These are phyloP conservation scores for Camellia granthamiana DNA, from an alignment of 148 eudicot genomes.

Conservation along the genomic window DNA sequence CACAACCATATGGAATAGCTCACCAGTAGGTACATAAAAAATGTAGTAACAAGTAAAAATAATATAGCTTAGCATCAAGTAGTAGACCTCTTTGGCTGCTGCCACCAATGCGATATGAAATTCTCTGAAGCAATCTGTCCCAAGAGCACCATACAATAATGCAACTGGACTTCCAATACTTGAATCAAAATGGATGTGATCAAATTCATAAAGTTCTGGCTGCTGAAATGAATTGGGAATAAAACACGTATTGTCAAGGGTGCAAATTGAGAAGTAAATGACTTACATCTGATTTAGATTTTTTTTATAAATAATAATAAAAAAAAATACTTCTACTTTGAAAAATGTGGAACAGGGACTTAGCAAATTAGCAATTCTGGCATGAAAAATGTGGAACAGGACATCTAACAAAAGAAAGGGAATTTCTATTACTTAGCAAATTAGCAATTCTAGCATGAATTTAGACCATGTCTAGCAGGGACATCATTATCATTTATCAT, in stretches of 20 bases:
- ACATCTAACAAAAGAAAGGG: too few relatives aligned
- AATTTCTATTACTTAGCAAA: too few relatives aligned
- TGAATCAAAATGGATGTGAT: slow-evolving; percentile 66
- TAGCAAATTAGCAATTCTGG: slow-evolving; percentile 12
- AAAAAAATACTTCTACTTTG: neutral
- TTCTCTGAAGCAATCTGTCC: slow-evolving; percentile 69
- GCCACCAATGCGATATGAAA: slow-evolving; percentile 62
- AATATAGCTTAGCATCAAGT: neutral
- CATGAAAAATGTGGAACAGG: too few relatives aligned
- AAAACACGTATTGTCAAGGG: slow-evolving; percentile 7
- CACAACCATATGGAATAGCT: too few relatives aligned
- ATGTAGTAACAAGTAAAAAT: neutral
- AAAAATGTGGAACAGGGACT: slow-evolving; percentile 29
- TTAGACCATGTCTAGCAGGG: too few relatives aligned
- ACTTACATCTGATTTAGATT: neutral
- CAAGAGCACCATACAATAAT: slow-evolving; percentile 90
- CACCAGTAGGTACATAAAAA: neutral
- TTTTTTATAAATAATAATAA: too few relatives aligned
- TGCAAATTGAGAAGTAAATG: neutral
- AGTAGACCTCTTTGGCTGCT: slow-evolving; percentile 76
- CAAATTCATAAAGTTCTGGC: slow-evolving; percentile 87
- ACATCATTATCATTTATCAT: too few relatives aligned
- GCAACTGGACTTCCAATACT: slow-evolving; percentile 65
- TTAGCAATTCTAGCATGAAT: too few relatives aligned
- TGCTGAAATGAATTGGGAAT: slow-evolving; percentile 55